These are phyloP conservation scores for Orbilia brochopaga DNA, from an alignment of 2,329 filamentous ascomycete genomes.

Conservation along the genomic window DNA sequence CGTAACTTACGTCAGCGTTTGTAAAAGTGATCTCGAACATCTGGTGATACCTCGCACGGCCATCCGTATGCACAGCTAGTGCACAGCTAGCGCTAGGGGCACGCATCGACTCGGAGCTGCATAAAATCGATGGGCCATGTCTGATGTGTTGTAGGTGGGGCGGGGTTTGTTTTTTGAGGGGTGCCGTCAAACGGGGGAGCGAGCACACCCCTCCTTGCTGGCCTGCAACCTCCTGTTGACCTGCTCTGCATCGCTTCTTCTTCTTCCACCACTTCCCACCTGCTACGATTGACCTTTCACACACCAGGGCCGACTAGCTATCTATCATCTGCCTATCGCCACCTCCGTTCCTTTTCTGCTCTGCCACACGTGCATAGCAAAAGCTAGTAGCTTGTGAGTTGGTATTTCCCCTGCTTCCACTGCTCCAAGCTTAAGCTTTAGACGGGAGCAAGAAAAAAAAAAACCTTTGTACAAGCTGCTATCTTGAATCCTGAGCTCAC, in stretches of 20 bases:
- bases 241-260: slow-evolving; percentile 25
- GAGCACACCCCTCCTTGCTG: slow-evolving; percentile 37
- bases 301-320: not conserved
- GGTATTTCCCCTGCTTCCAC: not conserved
- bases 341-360: slow-evolving; percentile 4
- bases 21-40: no score
- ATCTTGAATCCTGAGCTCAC: not conserved
- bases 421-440: slow-evolving; percentile 1
- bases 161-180: slow-evolving; percentile 38
- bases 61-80: no score
- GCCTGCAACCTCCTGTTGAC: not conserved
- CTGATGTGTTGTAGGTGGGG: slow-evolving; percentile 39
- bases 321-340: slow-evolving; percentile 6
- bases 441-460: slow-evolving; percentile 10
- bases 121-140: no score
- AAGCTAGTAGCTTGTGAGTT: slow-evolving; percentile 11
- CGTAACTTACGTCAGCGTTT: no score
- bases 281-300: slow-evolving; percentile 12
- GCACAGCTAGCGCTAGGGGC: no score
- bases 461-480: slow-evolving; percentile 29
- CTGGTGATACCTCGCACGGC: no score
- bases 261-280: slow-evolving; percentile 23
- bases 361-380: not conserved
- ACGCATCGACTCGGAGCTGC: no score
- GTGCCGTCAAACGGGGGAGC: not conserved